These are phyloP conservation scores for Cercospora sp. DNA, from an alignment of 2,329 filamentous ascomycete species.

Conservation along the genomic window DNA sequence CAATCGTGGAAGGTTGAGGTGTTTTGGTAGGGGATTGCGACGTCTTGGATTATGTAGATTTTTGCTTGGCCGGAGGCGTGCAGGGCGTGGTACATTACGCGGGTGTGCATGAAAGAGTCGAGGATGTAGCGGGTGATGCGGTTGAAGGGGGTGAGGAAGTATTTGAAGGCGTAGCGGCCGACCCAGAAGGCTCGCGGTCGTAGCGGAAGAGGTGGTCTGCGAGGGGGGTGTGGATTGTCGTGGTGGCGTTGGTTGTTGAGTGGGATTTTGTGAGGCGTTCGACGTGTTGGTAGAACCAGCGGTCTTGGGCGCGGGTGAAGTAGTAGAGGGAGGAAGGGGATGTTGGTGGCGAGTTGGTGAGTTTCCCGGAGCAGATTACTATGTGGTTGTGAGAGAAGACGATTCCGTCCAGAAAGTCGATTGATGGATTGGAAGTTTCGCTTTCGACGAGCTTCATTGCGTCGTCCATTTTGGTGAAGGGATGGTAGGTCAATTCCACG, in stretches of 20 bases:
- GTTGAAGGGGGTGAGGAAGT: slow-evolving; percentile 62
- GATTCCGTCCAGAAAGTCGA: slow-evolving; percentile 67
- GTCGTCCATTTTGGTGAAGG: slow-evolving; percentile 44
- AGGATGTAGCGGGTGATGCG: slow-evolving; percentile 59
- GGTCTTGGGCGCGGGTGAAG: slow-evolving; percentile 62
- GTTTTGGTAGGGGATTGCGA: slow-evolving; percentile 58
- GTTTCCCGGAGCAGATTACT: slow-evolving; percentile 47
- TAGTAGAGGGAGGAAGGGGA: slow-evolving; percentile 35
- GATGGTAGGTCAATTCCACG: slow-evolving; percentile 53
- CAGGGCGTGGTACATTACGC: slow-evolving; percentile 63
- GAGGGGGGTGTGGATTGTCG: slow-evolving; percentile 44
- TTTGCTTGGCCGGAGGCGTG: slow-evolving; percentile 58
- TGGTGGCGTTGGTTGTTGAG: slow-evolving; percentile 10
- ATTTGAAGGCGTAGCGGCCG: slow-evolving; percentile 60
- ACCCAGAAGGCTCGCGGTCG: slow-evolving; percentile 67
- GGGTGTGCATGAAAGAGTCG: slow-evolving; percentile 62
- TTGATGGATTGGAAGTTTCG: slow-evolving; percentile 39
- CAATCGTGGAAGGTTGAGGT: slow-evolving; percentile 57
- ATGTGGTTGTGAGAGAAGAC: slow-evolving; percentile 48
- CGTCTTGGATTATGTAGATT: slow-evolving; percentile 63
- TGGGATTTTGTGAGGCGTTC: slow-evolving; percentile 39
- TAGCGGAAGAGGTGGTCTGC: slow-evolving; percentile 62
- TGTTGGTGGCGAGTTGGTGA: slow-evolving; percentile 36
- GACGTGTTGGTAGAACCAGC: slow-evolving; percentile 74
- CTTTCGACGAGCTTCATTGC: slow-evolving; percentile 45